phyloP scores from a whole-genome alignment of 2,329 filamentous ascomycete genomes.

The Colletotrichum australisinense region DNA sequence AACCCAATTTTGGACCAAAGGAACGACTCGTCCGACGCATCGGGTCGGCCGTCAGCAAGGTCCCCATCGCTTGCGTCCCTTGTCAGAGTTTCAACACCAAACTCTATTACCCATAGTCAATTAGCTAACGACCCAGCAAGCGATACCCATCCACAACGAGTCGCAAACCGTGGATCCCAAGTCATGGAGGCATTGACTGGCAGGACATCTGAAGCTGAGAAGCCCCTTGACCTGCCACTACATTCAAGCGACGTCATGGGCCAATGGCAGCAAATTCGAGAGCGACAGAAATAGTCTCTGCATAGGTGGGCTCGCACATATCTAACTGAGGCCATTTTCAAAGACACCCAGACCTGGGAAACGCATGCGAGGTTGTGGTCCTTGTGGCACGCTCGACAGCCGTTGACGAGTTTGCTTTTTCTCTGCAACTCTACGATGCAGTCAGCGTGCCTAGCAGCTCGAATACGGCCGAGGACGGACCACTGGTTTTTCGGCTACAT shows the following conservation, averaged over 20 bases:
- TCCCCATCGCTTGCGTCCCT: constrained; percentile 11
- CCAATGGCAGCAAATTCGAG: constrained; percentile 8
- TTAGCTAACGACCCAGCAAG: neutral
- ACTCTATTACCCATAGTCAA: constrained; percentile 20
- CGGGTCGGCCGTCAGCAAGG: constrained; percentile 30
- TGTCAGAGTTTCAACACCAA: constrained; percentile 33
- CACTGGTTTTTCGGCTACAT: constrained; percentile 10
- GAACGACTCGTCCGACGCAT: neutral
- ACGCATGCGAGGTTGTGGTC: neutral
- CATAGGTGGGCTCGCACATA: neutral
- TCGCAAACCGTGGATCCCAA: constrained; percentile 7
- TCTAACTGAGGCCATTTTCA: constrained; percentile 18
- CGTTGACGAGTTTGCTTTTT: neutral
- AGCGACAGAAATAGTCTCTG: constrained; percentile 16
- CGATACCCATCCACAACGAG: neutral
- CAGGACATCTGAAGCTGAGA: constrained; percentile 7
- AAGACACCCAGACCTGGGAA: neutral
- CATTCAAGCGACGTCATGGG: constrained; percentile 19
- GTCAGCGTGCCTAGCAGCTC: constrained; percentile 15
- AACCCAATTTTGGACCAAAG: neutral
- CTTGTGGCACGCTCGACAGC: neutral
- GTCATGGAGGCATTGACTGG: constrained; percentile 13
- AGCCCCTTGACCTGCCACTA: constrained; percentile 5
- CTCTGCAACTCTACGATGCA: constrained; percentile 14
- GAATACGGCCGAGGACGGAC: constrained; percentile 15